Percentiles rank a stretch among this genome's conserved stretches.
Evolutionary conservation across 2,329 filamentous ascomycete genomes (phyloP).

Genomic region (Nakataea oryzae): DNA sequence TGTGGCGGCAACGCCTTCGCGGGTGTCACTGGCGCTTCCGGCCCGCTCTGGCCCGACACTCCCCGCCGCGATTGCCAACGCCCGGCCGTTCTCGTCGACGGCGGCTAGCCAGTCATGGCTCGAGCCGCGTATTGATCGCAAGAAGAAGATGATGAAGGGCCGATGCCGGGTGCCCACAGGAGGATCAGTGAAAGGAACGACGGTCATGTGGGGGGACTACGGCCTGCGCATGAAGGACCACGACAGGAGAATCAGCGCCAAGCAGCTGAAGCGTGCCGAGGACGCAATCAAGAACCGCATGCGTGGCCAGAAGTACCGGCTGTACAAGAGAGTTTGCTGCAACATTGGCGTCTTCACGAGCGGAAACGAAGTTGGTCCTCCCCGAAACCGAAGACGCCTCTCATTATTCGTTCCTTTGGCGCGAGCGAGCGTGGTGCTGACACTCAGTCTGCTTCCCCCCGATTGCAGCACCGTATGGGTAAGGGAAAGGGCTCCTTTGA

Average conservation of each 20-base stretch:
- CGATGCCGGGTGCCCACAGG: conserved; percentile 81
- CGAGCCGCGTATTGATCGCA: conserved; percentile 62
- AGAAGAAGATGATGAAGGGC: conserved; percentile 86
- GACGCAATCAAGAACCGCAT: conserved; percentile 86
- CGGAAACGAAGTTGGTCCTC: conserved; percentile 67
- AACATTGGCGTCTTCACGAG: conserved; percentile 93
- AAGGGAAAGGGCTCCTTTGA: conserved; percentile 98
- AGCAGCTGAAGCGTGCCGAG: conserved; percentile 81
- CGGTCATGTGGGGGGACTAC: conserved; percentile 92
- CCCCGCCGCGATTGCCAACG: conserved; percentile 22
- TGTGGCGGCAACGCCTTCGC: conserved; percentile 15
- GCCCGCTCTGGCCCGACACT: conserved; percentile 15
- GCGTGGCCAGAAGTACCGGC: conserved; percentile 80
- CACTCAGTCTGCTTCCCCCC: background rate
- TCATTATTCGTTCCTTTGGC: background rate
- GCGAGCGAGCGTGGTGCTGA: background rate
- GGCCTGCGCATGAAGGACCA: conserved; percentile 90
- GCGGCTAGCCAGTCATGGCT: conserved; percentile 63
- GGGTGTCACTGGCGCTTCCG: background rate
- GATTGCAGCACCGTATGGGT: conserved; percentile 72
- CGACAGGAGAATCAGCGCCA: conserved; percentile 79
- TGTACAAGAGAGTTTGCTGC: conserved; percentile 85
- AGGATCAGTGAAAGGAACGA: conserved; percentile 85
- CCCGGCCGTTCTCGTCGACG: conserved; percentile 65
- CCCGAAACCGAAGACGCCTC: too few species aligned